Evolutionary conservation across 2,329 filamentous ascomycete genomes (phyloP).

Genomic region (Calonectria pauciramosa): DNA sequence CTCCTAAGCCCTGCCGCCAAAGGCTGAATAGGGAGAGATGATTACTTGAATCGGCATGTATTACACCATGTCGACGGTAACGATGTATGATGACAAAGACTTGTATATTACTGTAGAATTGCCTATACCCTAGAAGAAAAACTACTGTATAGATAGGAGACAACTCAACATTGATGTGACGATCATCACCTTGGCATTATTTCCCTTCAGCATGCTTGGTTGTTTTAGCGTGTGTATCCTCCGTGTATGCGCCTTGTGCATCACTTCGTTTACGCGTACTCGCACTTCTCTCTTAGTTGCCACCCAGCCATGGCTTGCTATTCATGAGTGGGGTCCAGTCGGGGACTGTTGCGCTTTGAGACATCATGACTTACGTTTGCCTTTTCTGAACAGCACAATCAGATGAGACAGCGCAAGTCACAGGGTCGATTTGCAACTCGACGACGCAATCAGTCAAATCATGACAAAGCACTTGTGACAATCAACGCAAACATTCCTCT

Average conservation of each 20-base stretch:
- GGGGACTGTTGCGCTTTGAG: neutral
- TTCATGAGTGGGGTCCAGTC: neutral
- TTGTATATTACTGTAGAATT: slow-evolving; percentile 44
- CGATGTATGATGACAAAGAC: slow-evolving; percentile 38
- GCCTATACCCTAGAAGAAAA: slow-evolving; percentile 33
- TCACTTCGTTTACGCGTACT: neutral
- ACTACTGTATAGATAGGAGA: slow-evolving; percentile 24
- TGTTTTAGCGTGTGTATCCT: neutral
- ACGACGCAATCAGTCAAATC: neutral
- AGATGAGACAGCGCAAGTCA: neutral
- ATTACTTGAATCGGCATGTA: slow-evolving; percentile 18
- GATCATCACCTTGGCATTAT: neutral
- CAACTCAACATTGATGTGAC: neutral
- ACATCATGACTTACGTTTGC: neutral
- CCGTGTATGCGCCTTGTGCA: neutral
- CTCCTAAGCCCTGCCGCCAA: slow-evolving; percentile 1
- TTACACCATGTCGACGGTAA: slow-evolving; percentile 11
- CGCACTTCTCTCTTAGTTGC: neutral
- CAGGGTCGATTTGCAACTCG: neutral
- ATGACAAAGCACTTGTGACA: neutral
- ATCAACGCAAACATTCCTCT: too few species aligned
- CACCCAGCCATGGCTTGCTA: neutral
- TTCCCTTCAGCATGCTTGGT: neutral
- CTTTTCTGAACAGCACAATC: neutral
- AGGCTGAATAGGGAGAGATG: slow-evolving; percentile 12